These are phyloP conservation scores for Aspergillus sparsus DNA, from an alignment of 495 filamentous ascomycete genomes.

Conservation along the genomic window DNA sequence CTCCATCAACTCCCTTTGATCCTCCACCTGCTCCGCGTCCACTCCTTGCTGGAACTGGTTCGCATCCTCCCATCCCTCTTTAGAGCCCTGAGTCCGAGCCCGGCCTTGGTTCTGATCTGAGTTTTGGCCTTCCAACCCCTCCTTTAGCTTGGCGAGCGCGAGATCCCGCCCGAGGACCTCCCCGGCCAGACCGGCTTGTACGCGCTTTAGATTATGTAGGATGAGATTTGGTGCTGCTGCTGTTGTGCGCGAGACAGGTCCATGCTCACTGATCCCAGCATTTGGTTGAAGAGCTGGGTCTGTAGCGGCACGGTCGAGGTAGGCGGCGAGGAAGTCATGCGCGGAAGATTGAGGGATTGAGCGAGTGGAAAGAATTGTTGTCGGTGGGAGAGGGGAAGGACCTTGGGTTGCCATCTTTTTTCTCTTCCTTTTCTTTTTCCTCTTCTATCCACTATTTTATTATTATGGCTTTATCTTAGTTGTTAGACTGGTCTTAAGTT, in stretches of 20 bases:
- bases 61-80: constrained; percentile 54
- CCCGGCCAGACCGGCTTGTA: constrained; percentile 64
- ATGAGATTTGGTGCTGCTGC: constrained; percentile 57
- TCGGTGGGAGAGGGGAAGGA: constrained; percentile 50
- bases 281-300: constrained; percentile 68
- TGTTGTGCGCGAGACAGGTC: constrained; percentile 55
- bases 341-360: constrained; percentile 54
- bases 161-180: constrained; percentile 56
- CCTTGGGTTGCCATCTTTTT: constrained; percentile 44
- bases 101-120: constrained; percentile 18
- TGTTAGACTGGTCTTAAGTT: background rate
- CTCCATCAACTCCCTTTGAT: constrained; percentile 28
- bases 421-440: background rate
- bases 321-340: constrained; percentile 56
- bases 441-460: background rate
- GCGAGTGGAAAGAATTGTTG: constrained; percentile 43
- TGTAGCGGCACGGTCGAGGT: constrained; percentile 55
- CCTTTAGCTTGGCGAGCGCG: constrained; percentile 40
- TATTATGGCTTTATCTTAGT: constrained; percentile 1
- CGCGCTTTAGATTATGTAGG: constrained; percentile 65
- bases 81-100: constrained; percentile 17
- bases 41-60: constrained; percentile 49
- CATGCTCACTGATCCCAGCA: constrained; percentile 60
- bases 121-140: constrained; percentile 31
- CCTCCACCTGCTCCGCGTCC: constrained; percentile 33